Percentiles rank a stretch among this genome's conserved stretches.
Evolutionary conservation across 495 filamentous ascomycete species (phyloP).

Genomic region (Daldinia vernicosa): DNA sequence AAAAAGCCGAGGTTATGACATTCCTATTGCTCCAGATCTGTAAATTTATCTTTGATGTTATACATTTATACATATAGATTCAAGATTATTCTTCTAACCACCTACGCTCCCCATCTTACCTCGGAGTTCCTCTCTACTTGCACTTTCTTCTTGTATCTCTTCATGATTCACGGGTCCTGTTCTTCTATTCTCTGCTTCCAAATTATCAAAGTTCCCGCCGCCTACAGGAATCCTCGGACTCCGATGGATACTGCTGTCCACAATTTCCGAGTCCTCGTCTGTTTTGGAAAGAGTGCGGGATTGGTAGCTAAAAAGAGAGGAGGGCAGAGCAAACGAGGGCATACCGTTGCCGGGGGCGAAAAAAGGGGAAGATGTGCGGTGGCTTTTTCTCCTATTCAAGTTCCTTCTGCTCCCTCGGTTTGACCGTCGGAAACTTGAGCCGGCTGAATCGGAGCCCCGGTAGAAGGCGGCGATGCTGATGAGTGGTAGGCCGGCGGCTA

Average conservation of each 20-base stretch:
- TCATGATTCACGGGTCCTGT: background rate
- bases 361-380: background rate
- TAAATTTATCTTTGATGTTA: background rate
- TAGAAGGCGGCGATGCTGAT: constrained; percentile 38
- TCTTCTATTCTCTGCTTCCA: constrained; percentile 2
- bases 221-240: background rate
- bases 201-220: background rate
- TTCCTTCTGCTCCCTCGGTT: background rate
- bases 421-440: constrained; percentile 12
- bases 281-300: background rate
- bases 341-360: constrained; percentile 1
- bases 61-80: background rate
- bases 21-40: background rate
- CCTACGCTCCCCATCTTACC: background rate
- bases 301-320: background rate
- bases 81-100: background rate
- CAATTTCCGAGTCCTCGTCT: background rate
- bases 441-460: constrained; percentile 28
- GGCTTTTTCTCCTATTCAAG: background rate
- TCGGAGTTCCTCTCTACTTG: background rate
- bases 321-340: background rate
- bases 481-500: constrained; percentile 30
- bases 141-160: background rate
- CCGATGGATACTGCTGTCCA: constrained; percentile 1
- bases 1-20: background rate